These are phyloP conservation scores for Talaromyces borbonicus DNA, from an alignment of 495 filamentous ascomycete species.

Conservation along the genomic window DNA sequence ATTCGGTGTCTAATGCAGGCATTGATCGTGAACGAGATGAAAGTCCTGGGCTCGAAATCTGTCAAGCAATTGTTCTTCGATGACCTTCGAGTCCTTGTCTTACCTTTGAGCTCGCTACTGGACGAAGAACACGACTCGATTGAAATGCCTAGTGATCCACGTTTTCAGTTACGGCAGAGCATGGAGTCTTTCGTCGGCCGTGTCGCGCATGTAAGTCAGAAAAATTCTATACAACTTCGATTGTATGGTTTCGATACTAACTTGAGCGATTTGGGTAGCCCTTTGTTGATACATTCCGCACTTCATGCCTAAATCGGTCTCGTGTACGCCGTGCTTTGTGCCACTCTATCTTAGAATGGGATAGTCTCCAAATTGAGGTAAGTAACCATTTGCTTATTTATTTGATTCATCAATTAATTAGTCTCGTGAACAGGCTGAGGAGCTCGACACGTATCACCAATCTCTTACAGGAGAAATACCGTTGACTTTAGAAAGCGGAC, in stretches of 20 bases:
- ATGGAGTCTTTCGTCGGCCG: constrained; percentile 76
- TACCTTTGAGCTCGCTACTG: constrained; percentile 61
- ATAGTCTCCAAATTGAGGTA: constrained; percentile 72
- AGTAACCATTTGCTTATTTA: constrained; percentile 6
- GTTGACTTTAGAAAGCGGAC: constrained; percentile 29
- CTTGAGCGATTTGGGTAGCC: constrained; percentile 33
- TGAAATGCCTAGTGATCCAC: constrained; percentile 66
- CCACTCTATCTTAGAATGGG: constrained; percentile 75
- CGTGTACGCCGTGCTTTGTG: constrained; percentile 74
- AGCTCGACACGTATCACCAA: constrained; percentile 65
- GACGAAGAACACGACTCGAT: constrained; percentile 63
- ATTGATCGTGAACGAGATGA: constrained; percentile 61
- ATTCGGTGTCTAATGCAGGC: constrained; percentile 72
- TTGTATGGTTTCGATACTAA: neutral
- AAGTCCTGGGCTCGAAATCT: constrained; percentile 52
- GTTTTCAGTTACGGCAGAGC: constrained; percentile 61
- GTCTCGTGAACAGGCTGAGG: constrained; percentile 43
- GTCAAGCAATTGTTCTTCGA: constrained; percentile 67
- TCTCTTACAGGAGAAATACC: constrained; percentile 52
- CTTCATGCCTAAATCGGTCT: constrained; percentile 81
- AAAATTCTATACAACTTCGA: neutral
- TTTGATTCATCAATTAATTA: constrained; percentile 2
- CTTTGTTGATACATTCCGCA: constrained; percentile 72
- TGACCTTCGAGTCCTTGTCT: constrained; percentile 64
- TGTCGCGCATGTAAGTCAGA: constrained; percentile 44